These are phyloP conservation scores for Termitomyces sp. DNA, from an alignment of 768 basidiomycete species.

Conservation along the genomic window DNA sequence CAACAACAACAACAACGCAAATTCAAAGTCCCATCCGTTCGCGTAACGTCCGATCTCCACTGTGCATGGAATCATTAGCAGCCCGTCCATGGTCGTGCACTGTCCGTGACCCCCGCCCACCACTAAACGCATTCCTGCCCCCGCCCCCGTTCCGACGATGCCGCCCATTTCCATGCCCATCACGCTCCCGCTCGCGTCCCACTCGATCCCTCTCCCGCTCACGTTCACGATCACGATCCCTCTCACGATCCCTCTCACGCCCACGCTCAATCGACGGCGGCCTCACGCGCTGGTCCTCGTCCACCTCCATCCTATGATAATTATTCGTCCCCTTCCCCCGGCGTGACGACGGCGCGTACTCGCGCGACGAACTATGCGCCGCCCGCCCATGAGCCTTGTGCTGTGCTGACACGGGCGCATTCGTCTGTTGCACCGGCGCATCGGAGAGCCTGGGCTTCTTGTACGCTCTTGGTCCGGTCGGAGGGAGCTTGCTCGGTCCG, in stretches of 20 bases:
- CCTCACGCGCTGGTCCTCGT: conserved; percentile 45
- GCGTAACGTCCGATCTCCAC: conserved; percentile 77
- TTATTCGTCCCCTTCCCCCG: conserved; percentile 26
- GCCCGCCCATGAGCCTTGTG: conserved; percentile 22
- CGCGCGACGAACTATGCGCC: conserved; percentile 17
- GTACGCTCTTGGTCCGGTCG: conserved; percentile 77
- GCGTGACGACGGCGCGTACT: conserved; percentile 17
- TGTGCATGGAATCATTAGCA: conserved; percentile 29
- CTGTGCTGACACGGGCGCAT: neutral
- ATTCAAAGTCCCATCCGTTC: conserved; percentile 76
- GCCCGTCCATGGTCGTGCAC: conserved; percentile 31
- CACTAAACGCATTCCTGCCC: conserved; percentile 21
- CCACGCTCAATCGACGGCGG: conserved; percentile 39
- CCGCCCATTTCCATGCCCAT: conserved; percentile 24
- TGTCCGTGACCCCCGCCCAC: conserved; percentile 30
- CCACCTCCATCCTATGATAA: conserved; percentile 43
- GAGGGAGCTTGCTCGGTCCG: conserved; percentile 48
- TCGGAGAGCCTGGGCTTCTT: conserved; percentile 79
- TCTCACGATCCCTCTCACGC: conserved; percentile 26
- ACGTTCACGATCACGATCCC: neutral
- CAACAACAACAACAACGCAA: neutral
- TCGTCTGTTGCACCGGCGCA: conserved; percentile 18
- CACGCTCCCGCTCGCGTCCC: conserved; percentile 32
- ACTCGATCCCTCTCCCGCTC: conserved; percentile 29
- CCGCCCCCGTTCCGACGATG: conserved; percentile 35